A percentile compares a stretch with the other conserved stretches of the same genome.
Evolutionary conservation across 1,139 yeast species (phyloP).

Genomic region (Suhomyces guaymorum): DNA sequence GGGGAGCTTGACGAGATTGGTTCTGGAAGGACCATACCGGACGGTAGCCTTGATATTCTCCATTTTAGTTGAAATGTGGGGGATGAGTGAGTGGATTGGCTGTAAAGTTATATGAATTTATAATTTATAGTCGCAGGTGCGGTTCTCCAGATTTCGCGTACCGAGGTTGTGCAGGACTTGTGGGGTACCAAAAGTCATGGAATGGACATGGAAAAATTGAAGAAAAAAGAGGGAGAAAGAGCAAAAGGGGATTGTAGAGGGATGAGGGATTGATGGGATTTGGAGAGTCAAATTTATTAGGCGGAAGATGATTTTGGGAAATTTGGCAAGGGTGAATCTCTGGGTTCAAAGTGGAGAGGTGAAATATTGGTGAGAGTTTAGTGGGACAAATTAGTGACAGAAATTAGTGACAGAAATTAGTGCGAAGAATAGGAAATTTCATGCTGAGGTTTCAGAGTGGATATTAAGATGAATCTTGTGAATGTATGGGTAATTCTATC

Average conservation of each 20-base stretch:
- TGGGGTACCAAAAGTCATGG: background rate
- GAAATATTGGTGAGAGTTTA: no score
- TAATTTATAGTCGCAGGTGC: background rate
- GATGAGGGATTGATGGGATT: no score
- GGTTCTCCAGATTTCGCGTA: conserved; percentile 11
- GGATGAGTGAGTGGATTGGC: conserved; percentile 1
- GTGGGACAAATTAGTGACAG: no score
- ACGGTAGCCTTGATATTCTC: conserved; percentile 39
- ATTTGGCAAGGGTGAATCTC: no score
- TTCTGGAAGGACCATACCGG: conserved; percentile 39
- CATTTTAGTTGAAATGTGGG: conserved; percentile 25
- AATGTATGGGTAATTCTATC: no score
- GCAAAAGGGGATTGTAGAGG: background rate
- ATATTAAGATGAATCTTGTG: no score
- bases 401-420: no score
- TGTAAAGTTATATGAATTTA: background rate
- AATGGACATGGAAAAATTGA: background rate
- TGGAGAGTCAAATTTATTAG: no score
- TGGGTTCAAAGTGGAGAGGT: no score
- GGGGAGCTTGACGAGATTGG: conserved; percentile 64
- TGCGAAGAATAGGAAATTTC: no score
- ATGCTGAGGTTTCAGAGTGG: no score
- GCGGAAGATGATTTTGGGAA: no score
- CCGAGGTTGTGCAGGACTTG: conserved; percentile 14
- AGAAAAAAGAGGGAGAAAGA: background rate